Evolutionary conservation across 768 basidiomycete species (phyloP).

Genomic region (Russula sp.): DNA sequence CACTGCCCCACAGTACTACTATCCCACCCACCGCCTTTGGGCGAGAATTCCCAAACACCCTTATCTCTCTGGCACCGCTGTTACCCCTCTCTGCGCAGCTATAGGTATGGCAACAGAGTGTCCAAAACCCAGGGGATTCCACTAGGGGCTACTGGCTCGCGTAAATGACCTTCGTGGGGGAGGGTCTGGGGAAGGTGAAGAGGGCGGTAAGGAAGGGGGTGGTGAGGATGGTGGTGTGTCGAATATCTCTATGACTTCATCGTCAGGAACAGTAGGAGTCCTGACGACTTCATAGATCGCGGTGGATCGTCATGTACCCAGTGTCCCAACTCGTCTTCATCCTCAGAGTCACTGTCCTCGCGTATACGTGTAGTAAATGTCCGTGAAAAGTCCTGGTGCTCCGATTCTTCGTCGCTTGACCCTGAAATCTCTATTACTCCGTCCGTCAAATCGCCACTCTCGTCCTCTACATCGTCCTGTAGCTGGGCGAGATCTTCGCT

Average conservation of each 20-base stretch:
- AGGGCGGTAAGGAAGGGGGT: constrained; percentile 21
- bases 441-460: constrained; percentile 28
- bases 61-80: neutral
- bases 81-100: too few species aligned
- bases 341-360: constrained; percentile 31
- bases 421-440: constrained; percentile 25
- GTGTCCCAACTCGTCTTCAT: constrained; percentile 45
- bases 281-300: constrained; percentile 37
- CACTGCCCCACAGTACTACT: neutral
- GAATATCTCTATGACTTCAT: constrained; percentile 38
- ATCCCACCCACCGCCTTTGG: too few species aligned
- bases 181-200: constrained; percentile 15
- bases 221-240: constrained; percentile 33
- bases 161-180: neutral
- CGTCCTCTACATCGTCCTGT: constrained; percentile 30
- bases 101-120: neutral
- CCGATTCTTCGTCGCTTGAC: constrained; percentile 28
- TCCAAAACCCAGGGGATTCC: neutral
- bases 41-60: too few species aligned
- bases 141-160: constrained; percentile 1
- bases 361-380: constrained; percentile 8
- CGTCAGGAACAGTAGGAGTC: constrained; percentile 13
- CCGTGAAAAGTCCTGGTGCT: constrained; percentile 7
- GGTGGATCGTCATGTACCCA: constrained; percentile 47
- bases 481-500: constrained; percentile 31